Evolutionary conservation across 371 early-diverging fungal species (phyloP).

Genomic region (Lichtheimia hyalospora): DNA sequence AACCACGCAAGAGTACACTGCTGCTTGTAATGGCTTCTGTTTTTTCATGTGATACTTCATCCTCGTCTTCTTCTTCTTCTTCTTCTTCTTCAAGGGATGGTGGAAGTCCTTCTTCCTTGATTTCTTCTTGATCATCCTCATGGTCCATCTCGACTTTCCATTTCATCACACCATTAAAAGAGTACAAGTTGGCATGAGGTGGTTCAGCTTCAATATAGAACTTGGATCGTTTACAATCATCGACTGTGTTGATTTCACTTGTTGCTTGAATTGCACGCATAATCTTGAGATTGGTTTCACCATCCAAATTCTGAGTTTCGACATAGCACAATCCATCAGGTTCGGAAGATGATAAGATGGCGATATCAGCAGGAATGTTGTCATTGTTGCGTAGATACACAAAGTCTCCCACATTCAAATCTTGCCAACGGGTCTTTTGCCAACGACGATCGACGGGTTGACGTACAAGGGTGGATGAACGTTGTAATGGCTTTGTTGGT

Average conservation of each 20-base stretch:
- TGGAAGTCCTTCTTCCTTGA: background rate
- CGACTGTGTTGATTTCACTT: conserved; percentile 40
- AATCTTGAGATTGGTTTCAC: conserved; percentile 84
- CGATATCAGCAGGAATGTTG: conserved; percentile 86
- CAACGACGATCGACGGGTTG: conserved; percentile 46
- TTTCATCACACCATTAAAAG: conserved; percentile 71
- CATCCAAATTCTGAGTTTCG: conserved; percentile 87
- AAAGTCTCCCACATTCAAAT: conserved; percentile 91
- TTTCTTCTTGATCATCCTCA: background rate
- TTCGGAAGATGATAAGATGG: conserved; percentile 69
- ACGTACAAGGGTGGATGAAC: conserved; percentile 4
- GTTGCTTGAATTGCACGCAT: conserved; percentile 51
- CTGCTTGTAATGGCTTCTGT: conserved; percentile 78
- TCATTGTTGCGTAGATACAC: conserved; percentile 86
- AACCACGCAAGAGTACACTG: conserved; percentile 89
- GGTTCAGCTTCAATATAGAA: conserved; percentile 82
- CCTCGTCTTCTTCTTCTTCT: conserved; percentile 21
- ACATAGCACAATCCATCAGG: conserved; percentile 72
- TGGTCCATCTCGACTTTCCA: conserved; percentile 42
- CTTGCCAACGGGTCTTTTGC: conserved; percentile 71
- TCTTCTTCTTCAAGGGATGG: conserved; percentile 7
- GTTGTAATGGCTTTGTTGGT: conserved; percentile 3
- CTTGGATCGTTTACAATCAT: conserved; percentile 57
- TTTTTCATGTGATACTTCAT: conserved; percentile 46
- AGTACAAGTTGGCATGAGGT: conserved; percentile 76